Base-by-base conservation (phyloP, 2,329 filamentous ascomycete species). In the Onygenales sp. region DNA sequence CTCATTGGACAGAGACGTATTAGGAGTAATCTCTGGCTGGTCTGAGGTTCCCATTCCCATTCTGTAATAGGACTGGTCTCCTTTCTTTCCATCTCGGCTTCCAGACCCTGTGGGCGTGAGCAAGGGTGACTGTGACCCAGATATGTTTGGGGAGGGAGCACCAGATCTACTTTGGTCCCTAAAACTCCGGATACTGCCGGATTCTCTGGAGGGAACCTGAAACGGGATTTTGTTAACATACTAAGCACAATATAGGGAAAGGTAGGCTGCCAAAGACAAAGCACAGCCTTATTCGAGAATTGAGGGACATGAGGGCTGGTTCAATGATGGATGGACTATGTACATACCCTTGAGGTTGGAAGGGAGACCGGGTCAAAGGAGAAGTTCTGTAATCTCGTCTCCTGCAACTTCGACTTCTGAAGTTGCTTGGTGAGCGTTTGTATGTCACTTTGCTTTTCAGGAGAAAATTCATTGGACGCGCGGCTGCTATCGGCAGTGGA, bases 331-430 rank as follows among this genome's bases (percentile, higher is more conserved):
- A 39, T 44, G 35, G 43, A 54, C 52, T 50, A 11, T 17, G 41
- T 43, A 70, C 70, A 51, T 71, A 75, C 71, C 58, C 71, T 69
- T 43, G 65, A 72, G 13, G 69, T 64, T 55, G 93, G 92, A 51
- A 97, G 77, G 38, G 93, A 97, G 58, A 95, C 84, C 36, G 92
- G 86, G 67, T 96, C 91, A 65, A 91, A 97, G 43, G 86, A 84
- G 71, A 89, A 95, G 66, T 90, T 88, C 66, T 86, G 87, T 76
- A 95, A 82, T 58, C 91, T 83, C 54, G 83, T 80, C 62, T 91
- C 86, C 72, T 96, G 91, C 57, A 95, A 78, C 61, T 85, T 83
- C 46, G 84, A 80, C 57, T 83, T 82, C 59, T 89, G 86, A 31
- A 95, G 75, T 27, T 82, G 84, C 61, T 83, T 81, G 50, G 87